Conservation (phyloP, 2,329 filamentous ascomycete genomes). For the Ustulina deusta region DNA sequence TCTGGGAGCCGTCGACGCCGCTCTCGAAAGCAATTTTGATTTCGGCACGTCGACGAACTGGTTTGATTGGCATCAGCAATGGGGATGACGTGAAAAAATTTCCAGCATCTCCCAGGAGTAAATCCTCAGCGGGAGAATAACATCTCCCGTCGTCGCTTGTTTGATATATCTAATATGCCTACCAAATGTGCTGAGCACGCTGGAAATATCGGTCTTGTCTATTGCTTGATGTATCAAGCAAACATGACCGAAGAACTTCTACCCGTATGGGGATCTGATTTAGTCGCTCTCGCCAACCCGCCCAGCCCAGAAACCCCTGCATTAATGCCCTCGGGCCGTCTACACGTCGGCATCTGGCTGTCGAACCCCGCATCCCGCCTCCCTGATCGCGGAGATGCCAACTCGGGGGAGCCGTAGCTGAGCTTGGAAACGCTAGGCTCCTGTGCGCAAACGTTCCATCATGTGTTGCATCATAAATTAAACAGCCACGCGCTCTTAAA, state of each 20-base stretch:
- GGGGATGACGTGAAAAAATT: constrained; percentile 31
- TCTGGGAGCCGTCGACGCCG: constrained; percentile 65
- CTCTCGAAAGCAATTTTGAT: constrained; percentile 66
- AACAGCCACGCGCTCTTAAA: not conserved
- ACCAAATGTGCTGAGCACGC: not conserved
- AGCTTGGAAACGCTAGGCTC: not conserved
- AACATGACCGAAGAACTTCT: not conserved
- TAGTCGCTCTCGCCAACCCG: not conserved
- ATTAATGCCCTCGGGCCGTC: not conserved
- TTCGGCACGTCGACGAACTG: constrained; percentile 66
- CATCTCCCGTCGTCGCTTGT: not conserved
- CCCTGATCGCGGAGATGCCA: not conserved
- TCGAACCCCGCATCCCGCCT: constrained; percentile 21
- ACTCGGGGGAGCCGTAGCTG: not conserved
- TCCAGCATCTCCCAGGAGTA: not conserved
- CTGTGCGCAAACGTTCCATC: not conserved
- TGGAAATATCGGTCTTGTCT: not conserved
- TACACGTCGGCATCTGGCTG: not conserved
- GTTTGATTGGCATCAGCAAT: constrained; percentile 54
- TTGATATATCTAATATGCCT: not conserved
- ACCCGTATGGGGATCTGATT: not conserved
- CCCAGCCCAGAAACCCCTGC: not conserved
- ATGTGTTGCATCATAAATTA: constrained; percentile 1
- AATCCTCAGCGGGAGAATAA: not conserved
- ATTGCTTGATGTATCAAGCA: not conserved